These are phyloP conservation scores for Orbilia oligospora DNA, from an alignment of 2,329 filamentous ascomycete genomes.

Conservation along the genomic window DNA sequence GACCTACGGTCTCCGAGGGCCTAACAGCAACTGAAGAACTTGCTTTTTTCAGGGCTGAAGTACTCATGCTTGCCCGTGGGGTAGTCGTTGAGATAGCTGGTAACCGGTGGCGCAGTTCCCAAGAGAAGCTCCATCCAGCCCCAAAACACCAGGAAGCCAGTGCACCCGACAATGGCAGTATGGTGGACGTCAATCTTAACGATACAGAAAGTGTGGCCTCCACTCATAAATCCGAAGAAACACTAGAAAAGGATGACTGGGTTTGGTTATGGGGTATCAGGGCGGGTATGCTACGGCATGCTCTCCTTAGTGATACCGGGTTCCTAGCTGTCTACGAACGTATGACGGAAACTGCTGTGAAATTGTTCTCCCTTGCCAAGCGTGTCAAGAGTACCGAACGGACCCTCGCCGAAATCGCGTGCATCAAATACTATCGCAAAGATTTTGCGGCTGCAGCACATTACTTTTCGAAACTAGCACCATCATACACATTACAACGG, in stretches of 20 bases:
- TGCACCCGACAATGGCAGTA: constrained; percentile 63
- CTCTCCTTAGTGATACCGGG: constrained; percentile 74
- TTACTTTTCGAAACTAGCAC: constrained; percentile 83
- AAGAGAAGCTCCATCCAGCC: constrained; percentile 67
- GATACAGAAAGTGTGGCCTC: constrained; percentile 53
- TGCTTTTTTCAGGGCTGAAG: constrained; percentile 84
- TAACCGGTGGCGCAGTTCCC: constrained; percentile 69
- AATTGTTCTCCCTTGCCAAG: constrained; percentile 84
- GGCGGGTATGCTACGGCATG: constrained; percentile 74
- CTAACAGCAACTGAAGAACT: constrained; percentile 81
- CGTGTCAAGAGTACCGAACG: constrained; percentile 83
- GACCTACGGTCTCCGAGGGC: constrained; percentile 70
- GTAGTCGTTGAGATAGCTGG: constrained; percentile 82
- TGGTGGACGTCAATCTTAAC: constrained; percentile 54
- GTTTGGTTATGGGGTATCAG: constrained; percentile 67
- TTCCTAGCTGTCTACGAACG: constrained; percentile 76
- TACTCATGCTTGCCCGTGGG: constrained; percentile 84
- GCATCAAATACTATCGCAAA: constrained; percentile 79
- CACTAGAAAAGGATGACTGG: constrained; percentile 49
- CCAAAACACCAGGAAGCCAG: constrained; percentile 65
- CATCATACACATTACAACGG: constrained; percentile 81
- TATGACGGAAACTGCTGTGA: constrained; percentile 86
- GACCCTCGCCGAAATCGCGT: constrained; percentile 85
- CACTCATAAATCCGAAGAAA: constrained; percentile 58
- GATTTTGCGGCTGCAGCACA: constrained; percentile 81